Percentiles rank a stretch among this genome's conserved stretches.
These are phyloP conservation scores for Phyllosticta ampelicida DNA, from an alignment of 2,329 filamentous ascomycete genomes.

Conservation along the genomic window DNA sequence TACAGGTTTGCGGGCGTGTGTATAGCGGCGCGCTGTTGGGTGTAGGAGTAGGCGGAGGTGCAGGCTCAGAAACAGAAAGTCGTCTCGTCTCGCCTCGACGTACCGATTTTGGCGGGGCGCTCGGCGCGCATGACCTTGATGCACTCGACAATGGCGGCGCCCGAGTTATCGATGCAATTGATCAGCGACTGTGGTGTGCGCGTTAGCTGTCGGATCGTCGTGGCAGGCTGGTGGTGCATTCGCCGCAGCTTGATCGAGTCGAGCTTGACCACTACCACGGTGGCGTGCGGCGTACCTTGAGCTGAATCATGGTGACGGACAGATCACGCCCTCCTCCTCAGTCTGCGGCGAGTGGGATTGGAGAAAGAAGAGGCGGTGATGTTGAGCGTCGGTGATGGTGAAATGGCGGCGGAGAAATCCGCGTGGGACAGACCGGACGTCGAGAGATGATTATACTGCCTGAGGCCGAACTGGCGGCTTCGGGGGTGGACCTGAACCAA, in stretches of 20 bases:
- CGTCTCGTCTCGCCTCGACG: constrained; percentile 23
- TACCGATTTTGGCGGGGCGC: constrained; percentile 78
- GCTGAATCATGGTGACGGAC: constrained; percentile 61
- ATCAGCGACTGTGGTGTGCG: constrained; percentile 63
- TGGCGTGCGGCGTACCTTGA: constrained; percentile 25
- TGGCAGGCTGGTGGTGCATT: background rate
- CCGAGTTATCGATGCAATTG: constrained; percentile 99
- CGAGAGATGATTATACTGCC: background rate
- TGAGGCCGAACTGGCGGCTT: background rate
- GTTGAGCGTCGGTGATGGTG: background rate
- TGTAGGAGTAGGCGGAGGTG: background rate
- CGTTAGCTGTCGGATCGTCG: background rate
- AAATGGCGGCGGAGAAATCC: constrained; percentile 6
- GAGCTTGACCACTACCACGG: background rate
- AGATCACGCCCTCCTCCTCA: background rate
- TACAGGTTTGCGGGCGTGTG: background rate
- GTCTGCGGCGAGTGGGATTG: background rate
- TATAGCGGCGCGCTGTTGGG: background rate
- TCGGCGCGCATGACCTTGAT: constrained; percentile 88
- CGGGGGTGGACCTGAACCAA: no score
- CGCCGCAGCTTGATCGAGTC: background rate
- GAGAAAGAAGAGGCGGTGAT: constrained; percentile 4
- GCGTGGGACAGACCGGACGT: background rate
- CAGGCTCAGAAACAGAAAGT: background rate
- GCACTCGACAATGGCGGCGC: constrained; percentile 94